Base-by-base conservation (phyloP, 148 eudicot genomes). In the Limonium bicolor region DNA sequence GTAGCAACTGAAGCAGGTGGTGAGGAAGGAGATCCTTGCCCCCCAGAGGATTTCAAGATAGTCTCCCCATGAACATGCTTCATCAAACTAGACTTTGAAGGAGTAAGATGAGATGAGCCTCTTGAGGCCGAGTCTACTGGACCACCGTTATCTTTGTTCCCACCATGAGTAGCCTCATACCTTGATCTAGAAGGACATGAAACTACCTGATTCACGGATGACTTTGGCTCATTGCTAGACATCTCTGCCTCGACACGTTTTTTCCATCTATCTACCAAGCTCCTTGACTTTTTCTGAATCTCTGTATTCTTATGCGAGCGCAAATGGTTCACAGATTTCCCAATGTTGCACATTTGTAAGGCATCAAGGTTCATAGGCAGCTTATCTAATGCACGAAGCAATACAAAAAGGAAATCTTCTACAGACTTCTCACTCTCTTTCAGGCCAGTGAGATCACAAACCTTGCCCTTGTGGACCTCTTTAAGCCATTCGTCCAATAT, bases 231-330 rank as follows among this genome's bases (percentile, higher is more conserved):
- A 37, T 52, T 76, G 15, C 60, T 61, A 40, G 56, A 80, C 85
- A 92, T 78, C 61, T 92, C 99, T 36, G 80, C 88, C 71, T 85
- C 86, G 29, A 92, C 99, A 14, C 99, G 86, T 62, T 78, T 85
- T 69, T 92, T 92, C 99, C 99, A 92, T 27, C 80, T 85, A 63
- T 82, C 94, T 42, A 92, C 95, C 56, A 92, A 70, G 51, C 69
- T 66, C 62, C 88, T 66, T 3, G 99, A 85, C 65, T 85, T 92
- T 72, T 68, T 81, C 65, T 92, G 99, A 61, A 92, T 92, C 45
- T 92, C 99, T 2, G 68, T 43, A 41, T 85, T 92, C 51, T 68
- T 85, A 45, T 92, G 88, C 5, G 68, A 50, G 6, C 99, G 73
- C 34, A 92, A 62, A 54, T 69, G 77, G 56, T 92, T 92, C 55